Evolutionary conservation across 805 yeast species (phyloP), one percentile per base, ranked within the genome.

Genomic region (Spathaspora boniae): DNA sequence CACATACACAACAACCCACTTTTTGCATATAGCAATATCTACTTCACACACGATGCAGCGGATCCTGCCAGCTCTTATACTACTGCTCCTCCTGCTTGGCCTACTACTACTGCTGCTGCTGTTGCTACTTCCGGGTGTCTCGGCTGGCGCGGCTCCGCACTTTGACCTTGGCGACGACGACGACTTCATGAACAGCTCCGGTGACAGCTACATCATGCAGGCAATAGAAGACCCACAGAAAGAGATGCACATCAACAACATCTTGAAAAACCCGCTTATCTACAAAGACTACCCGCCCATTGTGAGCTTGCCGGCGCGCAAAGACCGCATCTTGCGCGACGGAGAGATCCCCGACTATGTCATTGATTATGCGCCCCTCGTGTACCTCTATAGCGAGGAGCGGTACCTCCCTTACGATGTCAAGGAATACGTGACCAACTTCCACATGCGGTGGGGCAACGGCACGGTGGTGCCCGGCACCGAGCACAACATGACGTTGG

Each of bases 381-480:
- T 91, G 2, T 86, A 86, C 52, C 65, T 91, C 8, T 89, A 91
- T 62, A 80, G 94, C 1, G 98, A 91, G 53, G 98, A 91, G 50
- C 60, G 68, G 36, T 91, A 89, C 53, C 65, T 83, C 46, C 96
- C 98, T 0, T 86, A 86, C 48, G 94, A 87, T 50, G 71, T 88
- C 26, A 72, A 67, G 19, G 75, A 82, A 15, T 91, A 60, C 54
- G 88, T 86, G 5, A 60, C 62, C 5, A 75, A 86, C 52, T 84
- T 86, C 60, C 74, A 72, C 44, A 70, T 82, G 15, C 70, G 70
- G 15, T 73, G 70, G 45, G 53, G 47, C 6, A 70, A 76, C 47
- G 83, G 82, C 2, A 56, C 78, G 0, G 53, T 44, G 26, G 50
- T 48, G 25, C 57, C 46, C 37, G 64, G 48, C 47, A 66, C 63